Evolutionary conservation across 768 basidiomycete species (phyloP).

Genomic region (Agaricus bisporus): DNA sequence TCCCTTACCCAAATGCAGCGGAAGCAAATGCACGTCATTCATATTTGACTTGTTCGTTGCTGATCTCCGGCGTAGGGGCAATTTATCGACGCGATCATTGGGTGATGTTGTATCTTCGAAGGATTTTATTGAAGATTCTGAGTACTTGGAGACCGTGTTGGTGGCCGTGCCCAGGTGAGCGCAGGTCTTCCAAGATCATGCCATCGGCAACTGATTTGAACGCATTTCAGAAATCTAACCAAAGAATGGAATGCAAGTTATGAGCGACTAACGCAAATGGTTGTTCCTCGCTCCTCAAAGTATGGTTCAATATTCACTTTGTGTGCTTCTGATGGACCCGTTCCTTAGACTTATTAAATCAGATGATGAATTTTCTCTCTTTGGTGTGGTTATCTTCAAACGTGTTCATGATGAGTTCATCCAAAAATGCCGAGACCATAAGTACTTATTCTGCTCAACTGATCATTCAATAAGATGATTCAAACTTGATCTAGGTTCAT

Average conservation of each 20-base stretch:
- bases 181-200: constrained; percentile 8
- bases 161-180: constrained; percentile 92
- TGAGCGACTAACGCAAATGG: constrained; percentile 82
- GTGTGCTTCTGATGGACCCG: constrained; percentile 10
- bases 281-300: constrained; percentile 90
- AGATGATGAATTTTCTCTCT: constrained; percentile 88
- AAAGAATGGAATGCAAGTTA: constrained; percentile 92
- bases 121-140: constrained; percentile 82
- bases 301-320: constrained; percentile 29
- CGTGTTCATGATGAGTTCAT: constrained; percentile 88
- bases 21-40: constrained; percentile 68
- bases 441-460: constrained; percentile 41
- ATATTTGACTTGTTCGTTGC: constrained; percentile 2
- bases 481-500: constrained; percentile 60
- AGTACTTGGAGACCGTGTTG: constrained; percentile 88
- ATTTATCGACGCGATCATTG: constrained; percentile 86
- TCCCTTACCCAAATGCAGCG: constrained; percentile 88
- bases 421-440: constrained; percentile 93
- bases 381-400: constrained; percentile 83
- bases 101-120: constrained; percentile 78
- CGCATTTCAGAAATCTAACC: constrained; percentile 49
- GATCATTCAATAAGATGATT: constrained; percentile 6
- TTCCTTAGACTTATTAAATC: constrained; percentile 57
- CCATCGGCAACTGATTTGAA: constrained; percentile 18
- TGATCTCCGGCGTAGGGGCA: constrained; percentile 39